phyloP scores from a whole-genome alignment of 805 yeast species.

The Candida insectalens region DNA sequence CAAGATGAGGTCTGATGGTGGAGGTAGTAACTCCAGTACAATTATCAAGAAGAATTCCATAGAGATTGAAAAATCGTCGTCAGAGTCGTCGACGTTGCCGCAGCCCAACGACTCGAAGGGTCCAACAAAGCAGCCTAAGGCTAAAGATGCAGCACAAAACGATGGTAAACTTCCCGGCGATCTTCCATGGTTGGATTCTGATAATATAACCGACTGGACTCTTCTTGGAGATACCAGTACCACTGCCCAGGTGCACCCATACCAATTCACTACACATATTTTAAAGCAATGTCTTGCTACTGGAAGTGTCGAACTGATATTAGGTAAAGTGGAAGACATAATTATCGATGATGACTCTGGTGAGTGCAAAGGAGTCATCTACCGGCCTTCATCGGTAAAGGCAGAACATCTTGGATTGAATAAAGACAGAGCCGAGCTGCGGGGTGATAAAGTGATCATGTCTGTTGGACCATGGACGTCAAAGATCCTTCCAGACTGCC shows the following conservation, averaged over 20 bases:
- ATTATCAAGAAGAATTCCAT: constrained; percentile 27
- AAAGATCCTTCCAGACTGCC: constrained; percentile 81
- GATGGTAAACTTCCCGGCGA: constrained; percentile 39
- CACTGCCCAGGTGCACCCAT: constrained; percentile 96
- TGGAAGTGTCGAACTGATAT: constrained; percentile 73
- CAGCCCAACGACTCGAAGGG: too few relatives aligned
- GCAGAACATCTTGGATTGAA: constrained; percentile 22
- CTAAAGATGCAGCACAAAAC: neutral
- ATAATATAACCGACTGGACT: constrained; percentile 63
- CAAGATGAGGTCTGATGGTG: constrained; percentile 1
- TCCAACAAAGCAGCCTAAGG: neutral
- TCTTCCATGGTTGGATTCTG: constrained; percentile 67
- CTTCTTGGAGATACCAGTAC: constrained; percentile 75
- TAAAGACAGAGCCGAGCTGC: constrained; percentile 33
- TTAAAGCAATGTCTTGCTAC: constrained; percentile 71
- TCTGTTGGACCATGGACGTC: constrained; percentile 98
- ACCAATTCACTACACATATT: constrained; percentile 79
- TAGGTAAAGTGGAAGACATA: constrained; percentile 75
- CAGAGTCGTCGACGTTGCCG: constrained; percentile 7
- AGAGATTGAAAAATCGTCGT: constrained; percentile 15
- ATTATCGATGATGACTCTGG: constrained; percentile 53
- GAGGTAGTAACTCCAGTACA: constrained; percentile 9
- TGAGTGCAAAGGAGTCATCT: constrained; percentile 64
- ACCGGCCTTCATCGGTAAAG: constrained; percentile 30
- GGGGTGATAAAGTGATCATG: constrained; percentile 71